Conservation (phyloP, 495 filamentous ascomycete genomes). For the Cladorrhinum samala region DNA sequence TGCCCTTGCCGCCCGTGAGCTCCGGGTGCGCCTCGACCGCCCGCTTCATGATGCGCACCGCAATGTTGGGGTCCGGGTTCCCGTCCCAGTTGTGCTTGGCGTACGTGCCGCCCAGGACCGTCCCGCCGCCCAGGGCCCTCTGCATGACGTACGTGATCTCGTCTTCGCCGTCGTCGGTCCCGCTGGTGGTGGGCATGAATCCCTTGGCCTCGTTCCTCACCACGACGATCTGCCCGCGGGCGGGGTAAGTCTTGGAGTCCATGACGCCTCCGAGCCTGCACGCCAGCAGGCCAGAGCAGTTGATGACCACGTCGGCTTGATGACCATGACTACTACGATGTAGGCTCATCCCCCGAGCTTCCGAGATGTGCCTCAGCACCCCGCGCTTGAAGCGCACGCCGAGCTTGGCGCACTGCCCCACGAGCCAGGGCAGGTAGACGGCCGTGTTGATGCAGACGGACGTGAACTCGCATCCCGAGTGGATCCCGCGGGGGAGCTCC, state of each 20-base stretch:
- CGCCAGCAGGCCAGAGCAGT: constrained; percentile 78
- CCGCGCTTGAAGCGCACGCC: constrained; percentile 61
- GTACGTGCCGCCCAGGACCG: constrained; percentile 83
- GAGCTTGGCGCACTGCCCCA: constrained; percentile 63
- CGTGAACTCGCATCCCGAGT: constrained; percentile 65
- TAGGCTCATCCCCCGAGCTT: constrained; percentile 60
- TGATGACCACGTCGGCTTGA: constrained; percentile 68
- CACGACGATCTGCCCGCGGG: constrained; percentile 79
- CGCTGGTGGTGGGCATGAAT: constrained; percentile 64
- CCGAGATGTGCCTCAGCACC: constrained; percentile 59
- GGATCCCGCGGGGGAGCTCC: constrained; percentile 54
- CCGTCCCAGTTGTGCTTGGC: constrained; percentile 78
- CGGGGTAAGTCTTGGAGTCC: constrained; percentile 69
- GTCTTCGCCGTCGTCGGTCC: constrained; percentile 73
- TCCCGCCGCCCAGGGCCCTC: constrained; percentile 70
- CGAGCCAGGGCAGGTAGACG: constrained; percentile 79
- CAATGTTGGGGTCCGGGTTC: constrained; percentile 72
- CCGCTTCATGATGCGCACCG: constrained; percentile 83
- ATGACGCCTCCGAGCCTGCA: constrained; percentile 73
- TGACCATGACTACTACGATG: too few relatives aligned
- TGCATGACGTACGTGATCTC: constrained; percentile 89
- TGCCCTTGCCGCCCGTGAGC: constrained; percentile 68
- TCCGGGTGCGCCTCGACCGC: constrained; percentile 64
- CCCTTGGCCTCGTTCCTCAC: constrained; percentile 76
- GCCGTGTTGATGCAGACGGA: constrained; percentile 89